Conservation (phyloP, 768 basidiomycete species). For the Chiua virens region DNA sequence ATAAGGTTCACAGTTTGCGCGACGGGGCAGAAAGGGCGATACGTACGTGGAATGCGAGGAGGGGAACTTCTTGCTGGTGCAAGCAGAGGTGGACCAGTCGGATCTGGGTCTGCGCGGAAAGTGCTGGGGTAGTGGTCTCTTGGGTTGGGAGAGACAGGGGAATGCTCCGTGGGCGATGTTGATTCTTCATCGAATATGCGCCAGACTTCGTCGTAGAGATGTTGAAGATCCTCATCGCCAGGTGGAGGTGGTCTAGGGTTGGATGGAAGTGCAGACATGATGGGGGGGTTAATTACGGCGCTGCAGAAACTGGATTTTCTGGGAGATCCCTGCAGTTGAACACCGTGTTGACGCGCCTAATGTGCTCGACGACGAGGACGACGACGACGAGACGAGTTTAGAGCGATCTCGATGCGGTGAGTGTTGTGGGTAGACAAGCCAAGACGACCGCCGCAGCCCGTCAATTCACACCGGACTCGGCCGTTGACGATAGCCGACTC, state of each 20-base stretch:
- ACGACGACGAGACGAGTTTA: not conserved
- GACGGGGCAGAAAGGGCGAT: not conserved
- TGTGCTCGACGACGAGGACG: not conserved
- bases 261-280: slow-evolving; percentile 39
- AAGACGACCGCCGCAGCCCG: not conserved
- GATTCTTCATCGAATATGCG: slow-evolving; percentile 59
- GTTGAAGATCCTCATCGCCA: slow-evolving; percentile 69
- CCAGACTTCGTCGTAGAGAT: slow-evolving; percentile 75
- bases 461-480: no score
- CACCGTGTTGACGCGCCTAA: not conserved
- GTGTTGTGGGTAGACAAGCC: no score
- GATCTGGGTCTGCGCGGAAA: slow-evolving; percentile 22
- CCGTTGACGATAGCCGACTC: no score
- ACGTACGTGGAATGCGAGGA: slow-evolving; percentile 27
- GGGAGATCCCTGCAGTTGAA: not conserved
- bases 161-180: slow-evolving; percentile 31
- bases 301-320: not conserved
- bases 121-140: slow-evolving; percentile 20
- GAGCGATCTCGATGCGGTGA: no score
- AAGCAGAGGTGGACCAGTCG: slow-evolving; percentile 6
- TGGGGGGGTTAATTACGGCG: slow-evolving; percentile 13
- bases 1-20: not conserved
- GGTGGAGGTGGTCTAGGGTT: slow-evolving; percentile 41
- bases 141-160: slow-evolving; percentile 16
- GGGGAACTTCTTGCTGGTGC: slow-evolving; percentile 14